phyloP scores from a whole-genome alignment of 306 rosid genomes.

The Begonia peltatifolia region DNA sequence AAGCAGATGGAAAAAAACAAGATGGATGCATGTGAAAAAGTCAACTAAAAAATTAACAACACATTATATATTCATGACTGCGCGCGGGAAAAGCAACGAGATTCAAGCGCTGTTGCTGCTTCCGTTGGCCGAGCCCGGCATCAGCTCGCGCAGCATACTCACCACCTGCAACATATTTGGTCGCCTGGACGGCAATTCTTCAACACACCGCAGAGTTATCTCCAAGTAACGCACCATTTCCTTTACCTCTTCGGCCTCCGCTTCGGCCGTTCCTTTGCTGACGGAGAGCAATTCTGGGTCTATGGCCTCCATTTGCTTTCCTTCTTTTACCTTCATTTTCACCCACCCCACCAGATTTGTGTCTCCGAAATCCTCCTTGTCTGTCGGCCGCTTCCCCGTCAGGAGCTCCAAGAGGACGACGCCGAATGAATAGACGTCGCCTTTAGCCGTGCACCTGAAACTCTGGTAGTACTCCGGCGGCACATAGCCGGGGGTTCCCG shows the following conservation, averaged over 20 bases:
- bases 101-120: slow-evolving; percentile 72
- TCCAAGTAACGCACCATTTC: slow-evolving; percentile 81
- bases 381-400: slow-evolving; percentile 82
- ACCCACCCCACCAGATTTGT: slow-evolving; percentile 95
- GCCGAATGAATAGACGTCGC: slow-evolving; percentile 88
- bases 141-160: slow-evolving; percentile 67
- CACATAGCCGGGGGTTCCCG: slow-evolving; percentile 96
- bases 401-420: slow-evolving; percentile 77
- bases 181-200: slow-evolving; percentile 81
- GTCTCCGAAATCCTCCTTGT: slow-evolving; percentile 90
- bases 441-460: slow-evolving; percentile 90
- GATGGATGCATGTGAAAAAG: too few species aligned
- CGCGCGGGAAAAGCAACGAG: too few species aligned
- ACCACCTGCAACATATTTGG: slow-evolving; percentile 94
- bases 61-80: too few species aligned
- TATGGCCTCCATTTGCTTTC: slow-evolving; percentile 82
- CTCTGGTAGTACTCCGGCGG: slow-evolving; percentile 98
- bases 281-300: slow-evolving; percentile 57
- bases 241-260: slow-evolving; percentile 75
- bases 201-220: slow-evolving; percentile 61
- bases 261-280: slow-evolving; percentile 54
- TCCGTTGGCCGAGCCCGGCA: slow-evolving; percentile 60
- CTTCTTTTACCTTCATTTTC: slow-evolving; percentile 77
- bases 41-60: too few species aligned
- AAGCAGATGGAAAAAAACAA: too few species aligned